A percentile compares a stretch with the other conserved stretches of the same genome.
phyloP scores from a whole-genome alignment of 2,329 filamentous ascomycete species.

The Pleoardoris graminearum region DNA sequence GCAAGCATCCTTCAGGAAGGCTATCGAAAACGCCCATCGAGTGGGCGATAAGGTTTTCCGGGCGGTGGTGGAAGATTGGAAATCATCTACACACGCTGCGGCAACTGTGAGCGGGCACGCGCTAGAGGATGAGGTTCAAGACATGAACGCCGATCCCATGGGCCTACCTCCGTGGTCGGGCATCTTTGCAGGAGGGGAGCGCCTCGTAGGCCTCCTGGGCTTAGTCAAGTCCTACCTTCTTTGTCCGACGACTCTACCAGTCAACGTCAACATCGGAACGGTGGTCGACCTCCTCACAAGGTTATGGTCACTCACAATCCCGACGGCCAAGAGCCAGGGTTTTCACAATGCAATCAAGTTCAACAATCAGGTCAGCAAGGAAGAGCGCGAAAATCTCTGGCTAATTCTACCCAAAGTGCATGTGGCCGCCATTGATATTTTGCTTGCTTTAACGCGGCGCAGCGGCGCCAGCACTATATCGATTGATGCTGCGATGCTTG shows the following conservation, averaged over 20 bases:
- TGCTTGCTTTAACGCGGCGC: constrained; percentile 60
- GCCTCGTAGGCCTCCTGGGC: constrained; percentile 67
- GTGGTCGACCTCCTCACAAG: constrained; percentile 72
- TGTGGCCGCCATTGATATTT: constrained; percentile 66
- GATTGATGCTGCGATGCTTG: constrained; percentile 66
- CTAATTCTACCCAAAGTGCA: constrained; percentile 74
- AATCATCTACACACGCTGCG: constrained; percentile 59
- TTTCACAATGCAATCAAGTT: constrained; percentile 54
- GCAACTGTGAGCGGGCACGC: constrained; percentile 31
- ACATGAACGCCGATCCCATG: constrained; percentile 47
- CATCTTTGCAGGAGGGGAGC: constrained; percentile 71
- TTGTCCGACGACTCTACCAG: constrained; percentile 65
- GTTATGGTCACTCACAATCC: constrained; percentile 66
- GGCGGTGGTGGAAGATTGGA: constrained; percentile 79
- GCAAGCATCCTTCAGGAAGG: constrained; percentile 65
- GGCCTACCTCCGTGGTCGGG: constrained; percentile 73
- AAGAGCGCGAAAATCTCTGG: constrained; percentile 83
- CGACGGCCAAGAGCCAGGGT: constrained; percentile 51
- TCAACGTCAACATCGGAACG: constrained; percentile 68
- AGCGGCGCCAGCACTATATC: constrained; percentile 63
- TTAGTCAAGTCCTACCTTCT: constrained; percentile 67
- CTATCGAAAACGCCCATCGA: constrained; percentile 67
- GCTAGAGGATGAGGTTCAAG: constrained; percentile 41
- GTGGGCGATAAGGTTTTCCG: constrained; percentile 79
- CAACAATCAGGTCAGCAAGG: constrained; percentile 73